These are phyloP conservation scores for Populus nigra DNA, from an alignment of 345 rosid species.

Conservation along the genomic window DNA sequence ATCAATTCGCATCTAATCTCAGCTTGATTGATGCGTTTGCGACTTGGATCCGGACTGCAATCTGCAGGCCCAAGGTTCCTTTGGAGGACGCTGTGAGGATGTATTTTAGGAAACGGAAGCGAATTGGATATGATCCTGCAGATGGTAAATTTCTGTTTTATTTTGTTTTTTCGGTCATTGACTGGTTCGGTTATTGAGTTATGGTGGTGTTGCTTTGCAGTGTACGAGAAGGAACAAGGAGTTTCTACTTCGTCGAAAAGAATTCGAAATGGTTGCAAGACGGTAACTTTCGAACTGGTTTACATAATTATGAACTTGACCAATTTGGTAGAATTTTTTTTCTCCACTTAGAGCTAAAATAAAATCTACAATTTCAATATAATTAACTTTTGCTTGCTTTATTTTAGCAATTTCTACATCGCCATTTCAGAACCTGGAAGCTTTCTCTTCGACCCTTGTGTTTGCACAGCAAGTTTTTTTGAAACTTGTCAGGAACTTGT, in stretches of 20 bases:
- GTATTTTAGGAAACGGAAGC: constrained; percentile 37
- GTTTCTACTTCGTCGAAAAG: constrained; percentile 23
- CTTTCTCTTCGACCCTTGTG: background rate
- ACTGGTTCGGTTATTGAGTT: background rate
- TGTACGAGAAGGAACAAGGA: constrained; percentile 8
- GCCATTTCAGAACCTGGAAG: background rate
- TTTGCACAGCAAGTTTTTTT: background rate
- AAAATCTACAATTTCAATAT: background rate
- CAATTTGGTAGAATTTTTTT: background rate
- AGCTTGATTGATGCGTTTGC: background rate
- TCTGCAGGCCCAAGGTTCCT: background rate
- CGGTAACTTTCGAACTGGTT: constrained; percentile 26
- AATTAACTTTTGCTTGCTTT: background rate
- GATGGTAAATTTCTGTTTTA: constrained; percentile 4
- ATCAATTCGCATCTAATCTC: constrained; percentile 25
- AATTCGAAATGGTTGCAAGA: constrained; percentile 13
- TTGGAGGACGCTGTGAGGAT: constrained; percentile 3
- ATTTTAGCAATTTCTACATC: background rate
- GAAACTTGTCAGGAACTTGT: background rate
- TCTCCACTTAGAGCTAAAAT: background rate
- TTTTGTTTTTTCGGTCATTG: background rate
- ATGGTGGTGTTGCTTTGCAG: constrained; percentile 1
- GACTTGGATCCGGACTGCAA: background rate
- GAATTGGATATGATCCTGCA: constrained; percentile 14
- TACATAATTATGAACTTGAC: background rate